A percentile compares a stretch with the other conserved stretches of the same genome.
Conservation (phyloP, 768 basidiomycete species). For the Auriscalpium microsporum region DNA sequence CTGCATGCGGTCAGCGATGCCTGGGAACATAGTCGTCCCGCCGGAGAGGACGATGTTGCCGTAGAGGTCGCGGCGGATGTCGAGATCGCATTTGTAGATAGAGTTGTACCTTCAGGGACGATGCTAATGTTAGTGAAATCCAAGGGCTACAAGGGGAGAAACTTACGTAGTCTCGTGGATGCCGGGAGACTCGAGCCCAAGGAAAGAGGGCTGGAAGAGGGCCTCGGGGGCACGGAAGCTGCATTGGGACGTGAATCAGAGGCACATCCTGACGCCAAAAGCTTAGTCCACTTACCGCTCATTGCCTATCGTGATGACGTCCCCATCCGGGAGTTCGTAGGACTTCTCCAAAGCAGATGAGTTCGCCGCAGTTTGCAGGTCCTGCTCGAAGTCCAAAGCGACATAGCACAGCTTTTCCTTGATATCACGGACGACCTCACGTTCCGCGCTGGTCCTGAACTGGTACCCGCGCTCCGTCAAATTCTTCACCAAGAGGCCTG, state of each 20-base stretch:
- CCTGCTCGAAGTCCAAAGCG: slow-evolving; percentile 66
- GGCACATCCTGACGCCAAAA: not conserved
- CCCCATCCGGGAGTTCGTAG: slow-evolving; percentile 64
- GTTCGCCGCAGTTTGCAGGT: slow-evolving; percentile 60
- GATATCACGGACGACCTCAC: slow-evolving; percentile 58
- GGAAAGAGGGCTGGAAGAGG: slow-evolving; percentile 87
- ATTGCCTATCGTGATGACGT: slow-evolving; percentile 74
- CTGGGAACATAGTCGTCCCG: slow-evolving; percentile 56
- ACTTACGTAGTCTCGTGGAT: slow-evolving; percentile 78
- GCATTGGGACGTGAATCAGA: not conserved
- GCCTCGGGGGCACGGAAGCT: slow-evolving; percentile 87
- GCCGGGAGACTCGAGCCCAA: slow-evolving; percentile 67
- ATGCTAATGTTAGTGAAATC: not conserved
- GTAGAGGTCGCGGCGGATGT: slow-evolving; percentile 48
- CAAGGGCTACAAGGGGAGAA: not conserved
- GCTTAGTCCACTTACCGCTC: slow-evolving; percentile 47
- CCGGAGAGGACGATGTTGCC: slow-evolving; percentile 57
- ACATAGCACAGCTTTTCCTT: slow-evolving; percentile 81
- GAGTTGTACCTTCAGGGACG: slow-evolving; percentile 48
- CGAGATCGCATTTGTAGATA: slow-evolving; percentile 63
- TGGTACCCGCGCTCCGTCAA: slow-evolving; percentile 54
- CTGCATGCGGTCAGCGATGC: slow-evolving; percentile 63
- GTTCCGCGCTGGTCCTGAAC: slow-evolving; percentile 54
- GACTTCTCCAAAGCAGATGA: slow-evolving; percentile 61
- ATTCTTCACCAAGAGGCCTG: slow-evolving; percentile 47